A percentile compares a stretch with the other conserved stretches of the same genome.
Conservation (phyloP, 148 eudicot species). For the Rhododendron kiyosumense region DNA sequence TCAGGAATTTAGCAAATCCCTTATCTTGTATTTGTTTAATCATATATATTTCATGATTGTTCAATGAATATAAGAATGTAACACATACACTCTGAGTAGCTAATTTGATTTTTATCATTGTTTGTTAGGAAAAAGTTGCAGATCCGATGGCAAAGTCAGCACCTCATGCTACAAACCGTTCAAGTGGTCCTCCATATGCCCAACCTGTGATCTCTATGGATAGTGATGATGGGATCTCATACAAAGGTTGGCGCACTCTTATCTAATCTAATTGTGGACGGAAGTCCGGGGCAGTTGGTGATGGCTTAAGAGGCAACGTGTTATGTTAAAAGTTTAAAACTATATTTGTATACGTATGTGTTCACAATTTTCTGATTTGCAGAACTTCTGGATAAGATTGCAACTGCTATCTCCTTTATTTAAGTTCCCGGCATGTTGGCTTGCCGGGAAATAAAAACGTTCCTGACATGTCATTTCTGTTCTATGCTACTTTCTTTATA, state of each 20-base stretch:
- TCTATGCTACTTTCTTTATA: neutral
- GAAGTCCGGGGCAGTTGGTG: neutral
- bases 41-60: neutral
- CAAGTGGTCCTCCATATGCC: constrained; percentile 55
- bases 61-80: neutral
- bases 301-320: neutral
- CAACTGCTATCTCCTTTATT: neutral
- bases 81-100: neutral
- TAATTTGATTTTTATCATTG: neutral
- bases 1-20: neutral
- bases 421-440: neutral
- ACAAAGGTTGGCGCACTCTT: constrained; percentile 37
- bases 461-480: neutral
- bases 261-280: neutral
- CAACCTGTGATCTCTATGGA: constrained; percentile 52
- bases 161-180: constrained; percentile 48
- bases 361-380: neutral
- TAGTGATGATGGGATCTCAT: constrained; percentile 76
- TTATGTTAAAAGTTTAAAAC: neutral
- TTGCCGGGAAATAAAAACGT: neutral
- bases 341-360: neutral
- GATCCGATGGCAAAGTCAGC: constrained; percentile 64
- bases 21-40: neutral
- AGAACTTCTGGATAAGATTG: neutral
- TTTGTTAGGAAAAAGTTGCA: constrained; percentile 59